Conservation (phyloP, 176 grass and related monocot genomes). For the Dendrocalamus sinicus region DNA sequence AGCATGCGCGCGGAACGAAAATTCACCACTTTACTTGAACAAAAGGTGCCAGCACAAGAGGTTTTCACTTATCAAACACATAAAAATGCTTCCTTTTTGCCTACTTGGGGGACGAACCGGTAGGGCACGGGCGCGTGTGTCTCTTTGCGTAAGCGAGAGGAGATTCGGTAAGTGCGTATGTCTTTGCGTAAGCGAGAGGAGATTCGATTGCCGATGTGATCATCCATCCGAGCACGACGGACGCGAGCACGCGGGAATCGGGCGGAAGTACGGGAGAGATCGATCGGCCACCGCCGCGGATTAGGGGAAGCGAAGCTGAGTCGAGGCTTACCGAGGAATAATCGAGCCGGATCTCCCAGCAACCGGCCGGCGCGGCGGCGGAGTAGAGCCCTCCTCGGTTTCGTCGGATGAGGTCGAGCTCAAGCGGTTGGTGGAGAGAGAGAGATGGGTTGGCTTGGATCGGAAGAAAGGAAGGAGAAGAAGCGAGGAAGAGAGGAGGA, state of each 20-base stretch:
- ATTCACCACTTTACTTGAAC: neutral
- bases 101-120: neutral
- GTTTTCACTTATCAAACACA: neutral
- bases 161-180: neutral
- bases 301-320: neutral
- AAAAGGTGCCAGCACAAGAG: neutral
- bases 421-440: neutral
- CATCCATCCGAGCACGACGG: neutral
- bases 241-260: neutral
- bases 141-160: neutral
- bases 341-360: neutral
- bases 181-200: neutral
- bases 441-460: conserved; percentile 31
- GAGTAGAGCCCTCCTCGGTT: neutral
- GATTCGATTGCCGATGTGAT: neutral
- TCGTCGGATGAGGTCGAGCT: conserved; percentile 11
- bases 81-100: conserved; percentile 9
- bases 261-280: neutral
- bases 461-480: neutral
- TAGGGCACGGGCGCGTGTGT: neutral
- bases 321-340: neutral
- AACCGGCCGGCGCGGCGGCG: neutral
- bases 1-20: neutral
- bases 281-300: neutral
- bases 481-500: too few species aligned